A percentile compares a stretch with the other conserved stretches of the same genome.
Evolutionary conservation across 2,329 filamentous ascomycete genomes (phyloP).

Genomic region (Trichophyton equinum): DNA sequence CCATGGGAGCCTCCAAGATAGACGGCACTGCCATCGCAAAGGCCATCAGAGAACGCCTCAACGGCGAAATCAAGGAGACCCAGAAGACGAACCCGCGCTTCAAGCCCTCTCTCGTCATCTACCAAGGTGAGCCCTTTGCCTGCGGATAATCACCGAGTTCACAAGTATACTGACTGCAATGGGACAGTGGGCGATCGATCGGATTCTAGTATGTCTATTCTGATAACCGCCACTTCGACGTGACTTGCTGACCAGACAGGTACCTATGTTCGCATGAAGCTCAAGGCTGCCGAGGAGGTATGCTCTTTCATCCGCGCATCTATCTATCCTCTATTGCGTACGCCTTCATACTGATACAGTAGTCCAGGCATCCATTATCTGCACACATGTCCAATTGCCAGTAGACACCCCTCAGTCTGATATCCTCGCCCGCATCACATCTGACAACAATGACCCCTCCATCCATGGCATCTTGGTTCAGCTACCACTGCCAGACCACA

Average conservation of each 20-base stretch:
- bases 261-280: conserved; percentile 99
- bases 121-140: conserved; percentile 56
- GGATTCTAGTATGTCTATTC: conserved; percentile 62
- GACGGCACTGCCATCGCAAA: conserved; percentile 94
- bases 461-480: conserved; percentile 93
- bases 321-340: background rate
- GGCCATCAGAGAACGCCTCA: conserved; percentile 71
- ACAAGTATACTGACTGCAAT: conserved; percentile 2
- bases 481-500: conserved; percentile 73
- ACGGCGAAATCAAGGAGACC: conserved; percentile 64
- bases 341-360: background rate
- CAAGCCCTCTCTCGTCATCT: conserved; percentile 80
- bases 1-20: conserved; percentile 81
- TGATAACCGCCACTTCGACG: background rate
- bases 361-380: conserved; percentile 68
- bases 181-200: conserved; percentile 71
- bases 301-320: conserved; percentile 11
- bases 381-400: conserved; percentile 72
- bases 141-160: too few species aligned
- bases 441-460: conserved; percentile 71
- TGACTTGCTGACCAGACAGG: conserved; percentile 38
- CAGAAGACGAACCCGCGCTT: conserved; percentile 77
- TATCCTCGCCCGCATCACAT: conserved; percentile 66
- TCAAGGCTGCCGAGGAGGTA: conserved; percentile 91
- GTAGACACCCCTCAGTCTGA: conserved; percentile 73